phyloP scores from a whole-genome alignment of 2,329 filamentous ascomycete species.

The Talaromyces sp. region DNA sequence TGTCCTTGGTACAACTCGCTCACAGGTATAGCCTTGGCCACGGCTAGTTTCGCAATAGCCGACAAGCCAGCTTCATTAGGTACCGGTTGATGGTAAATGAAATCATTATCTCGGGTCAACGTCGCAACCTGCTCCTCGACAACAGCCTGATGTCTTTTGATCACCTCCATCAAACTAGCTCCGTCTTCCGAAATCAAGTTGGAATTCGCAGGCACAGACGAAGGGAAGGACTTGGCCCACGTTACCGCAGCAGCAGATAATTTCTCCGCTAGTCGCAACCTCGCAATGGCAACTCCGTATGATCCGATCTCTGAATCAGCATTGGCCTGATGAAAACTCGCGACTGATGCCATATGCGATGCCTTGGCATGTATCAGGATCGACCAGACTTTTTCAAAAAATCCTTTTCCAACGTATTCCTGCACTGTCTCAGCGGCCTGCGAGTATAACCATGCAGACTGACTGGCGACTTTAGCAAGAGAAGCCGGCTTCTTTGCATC shows the following conservation, averaged over 20 bases:
- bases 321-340: conserved; percentile 89
- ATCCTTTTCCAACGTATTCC: conserved; percentile 81
- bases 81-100: conserved; percentile 92
- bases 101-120: conserved; percentile 89
- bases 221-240: conserved; percentile 73
- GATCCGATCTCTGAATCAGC: conserved; percentile 85
- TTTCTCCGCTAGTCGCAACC: conserved; percentile 74
- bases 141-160: conserved; percentile 72
- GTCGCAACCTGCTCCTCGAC: conserved; percentile 76
- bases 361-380: conserved; percentile 68
- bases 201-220: conserved; percentile 69
- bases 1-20: conserved; percentile 95
- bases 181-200: conserved; percentile 81
- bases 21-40: conserved; percentile 93
- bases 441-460: conserved; percentile 79
- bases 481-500: conserved; percentile 91
- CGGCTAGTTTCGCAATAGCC: conserved; percentile 82
- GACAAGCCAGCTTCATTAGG: conserved; percentile 77
- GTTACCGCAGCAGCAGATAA: conserved; percentile 73
- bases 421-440: conserved; percentile 87
- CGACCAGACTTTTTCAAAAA: conserved; percentile 94
- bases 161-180: conserved; percentile 66
- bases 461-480: conserved; percentile 86
- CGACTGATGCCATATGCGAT: conserved; percentile 74
- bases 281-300: conserved; percentile 77